phyloP scores from a whole-genome alignment of 2,329 filamentous ascomycete genomes.

The Elsinoe australis region DNA sequence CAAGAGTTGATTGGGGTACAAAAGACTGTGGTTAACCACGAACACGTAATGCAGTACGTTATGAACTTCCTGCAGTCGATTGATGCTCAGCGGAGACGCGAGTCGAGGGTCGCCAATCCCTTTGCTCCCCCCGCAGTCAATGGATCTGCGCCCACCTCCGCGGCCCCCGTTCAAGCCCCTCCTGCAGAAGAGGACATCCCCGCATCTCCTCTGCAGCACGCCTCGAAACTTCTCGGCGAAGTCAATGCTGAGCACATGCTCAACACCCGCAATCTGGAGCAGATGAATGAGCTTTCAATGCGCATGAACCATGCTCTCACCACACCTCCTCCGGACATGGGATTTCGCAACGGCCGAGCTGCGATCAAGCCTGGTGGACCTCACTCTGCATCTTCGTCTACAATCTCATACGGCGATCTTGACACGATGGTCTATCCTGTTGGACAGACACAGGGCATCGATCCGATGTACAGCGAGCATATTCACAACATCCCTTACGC shows the following conservation, averaged over 20 bases:
- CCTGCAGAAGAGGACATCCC: constrained; percentile 53
- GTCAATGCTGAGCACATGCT: constrained; percentile 58
- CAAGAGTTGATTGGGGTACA: constrained; percentile 58
- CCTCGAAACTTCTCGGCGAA: constrained; percentile 57
- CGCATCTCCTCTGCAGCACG: constrained; percentile 60
- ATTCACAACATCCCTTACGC: constrained; percentile 90
- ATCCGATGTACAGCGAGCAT: constrained; percentile 89
- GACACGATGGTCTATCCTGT: constrained; percentile 82
- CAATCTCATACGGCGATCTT: constrained; percentile 51
- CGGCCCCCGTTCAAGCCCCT: constrained; percentile 33
- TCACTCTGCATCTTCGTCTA: constrained; percentile 43
- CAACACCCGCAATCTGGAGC: constrained; percentile 56
- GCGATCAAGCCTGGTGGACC: constrained; percentile 36
- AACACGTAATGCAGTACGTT: constrained; percentile 62
- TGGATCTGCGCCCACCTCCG: constrained; percentile 30
- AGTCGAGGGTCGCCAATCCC: constrained; percentile 45
- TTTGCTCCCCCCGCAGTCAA: constrained; percentile 30
- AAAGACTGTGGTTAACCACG: constrained; percentile 65
- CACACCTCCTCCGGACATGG: constrained; percentile 49
- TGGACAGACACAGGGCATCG: constrained; percentile 82
- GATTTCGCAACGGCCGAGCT: constrained; percentile 40
- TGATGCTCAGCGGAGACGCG: constrained; percentile 56
- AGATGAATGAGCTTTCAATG: constrained; percentile 54
- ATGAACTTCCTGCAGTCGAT: constrained; percentile 60
- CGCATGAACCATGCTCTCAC: constrained; percentile 49